Evolutionary conservation across 2,329 filamentous ascomycete genomes (phyloP), one percentile per base, ranked within the genome.

Genomic region (Oidium heveae): DNA sequence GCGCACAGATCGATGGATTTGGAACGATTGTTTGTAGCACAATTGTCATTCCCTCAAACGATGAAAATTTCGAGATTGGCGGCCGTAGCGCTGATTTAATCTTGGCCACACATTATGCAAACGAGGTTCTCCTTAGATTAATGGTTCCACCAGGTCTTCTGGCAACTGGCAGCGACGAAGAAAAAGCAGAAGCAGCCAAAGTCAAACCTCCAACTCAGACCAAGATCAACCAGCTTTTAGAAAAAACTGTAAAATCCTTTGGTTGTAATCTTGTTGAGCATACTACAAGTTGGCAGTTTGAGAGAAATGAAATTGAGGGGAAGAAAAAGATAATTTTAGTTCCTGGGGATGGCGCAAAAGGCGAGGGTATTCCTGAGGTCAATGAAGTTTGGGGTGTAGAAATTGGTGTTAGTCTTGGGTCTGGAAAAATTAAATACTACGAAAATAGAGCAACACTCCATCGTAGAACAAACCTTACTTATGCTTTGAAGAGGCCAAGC

Each of bases 311-410:
- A 70, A 96, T 98, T 60, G 91, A 98, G 73, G 84, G 85, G 55
- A 80, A 83, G 74, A 80, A 84, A 74, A 96, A 95, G 79, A 94
- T 98, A 65, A 91, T 98, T 61, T 74, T 98, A 56, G 77, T 86
- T 24, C 84, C 87, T 36, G 77, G 80, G 53, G 87, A 95, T 64
- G 86, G 86, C 60, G 80, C 84, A 66, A 93, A 87, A 73, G 89
- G 89, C 56, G 91, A 98, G 58, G 91, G 91, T 65, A 69, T 79
- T 56, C 84, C 91, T 56, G 89, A 93, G 65, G 72, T 94, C 56
- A 83, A 86, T 61, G 91, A 98, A 68, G 88, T 94, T 58, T 98
- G 91, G 91, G 91, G 91, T 69, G 86, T 98, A 55, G 91, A 98
- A 75, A 80, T 95, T 67, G 89, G 89, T 62, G 79, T 98, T 66